Conservation (phyloP, 2,329 filamentous ascomycete genomes). For the Uncinocarpus reesii region DNA sequence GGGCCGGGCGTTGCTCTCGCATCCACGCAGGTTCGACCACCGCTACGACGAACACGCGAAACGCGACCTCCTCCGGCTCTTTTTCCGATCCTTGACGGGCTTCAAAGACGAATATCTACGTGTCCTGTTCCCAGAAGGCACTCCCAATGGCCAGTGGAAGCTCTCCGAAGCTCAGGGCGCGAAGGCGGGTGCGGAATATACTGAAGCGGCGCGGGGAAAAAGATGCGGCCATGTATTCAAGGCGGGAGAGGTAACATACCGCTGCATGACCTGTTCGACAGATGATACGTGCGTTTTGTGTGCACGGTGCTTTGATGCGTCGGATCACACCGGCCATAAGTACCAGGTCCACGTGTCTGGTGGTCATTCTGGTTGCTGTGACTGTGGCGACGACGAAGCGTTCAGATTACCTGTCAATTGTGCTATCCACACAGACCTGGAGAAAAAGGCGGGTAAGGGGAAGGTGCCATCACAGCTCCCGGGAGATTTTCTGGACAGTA, state of each 20-base stretch:
- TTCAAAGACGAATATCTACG: constrained; percentile 63
- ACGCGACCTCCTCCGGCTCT: constrained; percentile 60
- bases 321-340: constrained; percentile 86
- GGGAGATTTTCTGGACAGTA: constrained; percentile 62
- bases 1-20: constrained; percentile 67
- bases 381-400: constrained; percentile 91
- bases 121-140: constrained; percentile 72
- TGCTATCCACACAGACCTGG: constrained; percentile 73
- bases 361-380: constrained; percentile 91
- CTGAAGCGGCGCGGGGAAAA: constrained; percentile 79
- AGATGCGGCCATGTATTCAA: constrained; percentile 97
- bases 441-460: constrained; percentile 38
- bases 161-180: constrained; percentile 80
- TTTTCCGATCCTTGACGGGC: constrained; percentile 80
- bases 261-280: constrained; percentile 83
- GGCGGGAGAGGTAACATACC: constrained; percentile 82
- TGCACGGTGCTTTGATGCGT: constrained; percentile 86
- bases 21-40: constrained; percentile 63
- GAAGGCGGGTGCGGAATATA: constrained; percentile 91
- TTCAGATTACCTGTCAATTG: constrained; percentile 83
- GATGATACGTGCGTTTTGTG: constrained; percentile 96
- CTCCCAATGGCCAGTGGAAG: constrained; percentile 56
- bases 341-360: constrained; percentile 79
- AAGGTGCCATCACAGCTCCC: constrained; percentile 60
- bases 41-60: constrained; percentile 64